A percentile compares a stretch with the other conserved stretches of the same genome.
Evolutionary conservation across 169 alveolate species (phyloP).

Genomic region (Babesia bovis): DNA sequence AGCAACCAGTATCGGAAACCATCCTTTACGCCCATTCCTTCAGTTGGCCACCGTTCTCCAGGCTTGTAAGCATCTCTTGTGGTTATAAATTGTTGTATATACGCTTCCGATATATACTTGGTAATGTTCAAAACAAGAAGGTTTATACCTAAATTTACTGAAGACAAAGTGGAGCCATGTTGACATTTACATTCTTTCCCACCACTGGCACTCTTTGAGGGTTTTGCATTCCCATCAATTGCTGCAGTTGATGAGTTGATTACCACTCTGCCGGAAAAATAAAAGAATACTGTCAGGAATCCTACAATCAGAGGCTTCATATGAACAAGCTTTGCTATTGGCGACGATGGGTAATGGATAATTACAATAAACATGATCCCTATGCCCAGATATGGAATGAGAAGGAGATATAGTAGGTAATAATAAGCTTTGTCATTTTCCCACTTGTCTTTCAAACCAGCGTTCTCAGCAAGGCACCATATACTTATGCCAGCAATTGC

Average conservation of each 20-base stretch:
- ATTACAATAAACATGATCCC: neutral
- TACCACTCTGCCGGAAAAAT: conserved; percentile 1
- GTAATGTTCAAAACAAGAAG: conserved; percentile 7
- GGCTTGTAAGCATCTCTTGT: neutral
- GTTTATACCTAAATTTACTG: conserved; percentile 14
- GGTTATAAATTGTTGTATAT: conserved; percentile 1
- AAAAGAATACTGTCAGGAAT: conserved; percentile 18
- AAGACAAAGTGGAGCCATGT: neutral
- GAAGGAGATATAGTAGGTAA: conserved; percentile 2
- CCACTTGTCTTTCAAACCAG: conserved; percentile 3
- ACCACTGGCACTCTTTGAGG: neutral
- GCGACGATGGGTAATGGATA: conserved; percentile 20
- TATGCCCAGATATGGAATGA: conserved; percentile 1
- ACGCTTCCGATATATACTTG: conserved; percentile 33
- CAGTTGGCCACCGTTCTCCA: conserved; percentile 35
- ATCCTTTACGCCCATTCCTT: neutral
- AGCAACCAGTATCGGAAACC: conserved; percentile 15
- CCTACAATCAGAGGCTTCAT: conserved; percentile 27
- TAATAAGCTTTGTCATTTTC: neutral
- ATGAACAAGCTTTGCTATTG: neutral
- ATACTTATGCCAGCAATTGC: conserved; percentile 4
- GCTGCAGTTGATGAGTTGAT: neutral
- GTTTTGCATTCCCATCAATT: conserved; percentile 15
- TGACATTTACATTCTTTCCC: neutral
- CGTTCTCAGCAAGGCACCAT: neutral